Base-by-base conservation (phyloP, 768 basidiomycete genomes). In the Amanita pallidorosea region DNA sequence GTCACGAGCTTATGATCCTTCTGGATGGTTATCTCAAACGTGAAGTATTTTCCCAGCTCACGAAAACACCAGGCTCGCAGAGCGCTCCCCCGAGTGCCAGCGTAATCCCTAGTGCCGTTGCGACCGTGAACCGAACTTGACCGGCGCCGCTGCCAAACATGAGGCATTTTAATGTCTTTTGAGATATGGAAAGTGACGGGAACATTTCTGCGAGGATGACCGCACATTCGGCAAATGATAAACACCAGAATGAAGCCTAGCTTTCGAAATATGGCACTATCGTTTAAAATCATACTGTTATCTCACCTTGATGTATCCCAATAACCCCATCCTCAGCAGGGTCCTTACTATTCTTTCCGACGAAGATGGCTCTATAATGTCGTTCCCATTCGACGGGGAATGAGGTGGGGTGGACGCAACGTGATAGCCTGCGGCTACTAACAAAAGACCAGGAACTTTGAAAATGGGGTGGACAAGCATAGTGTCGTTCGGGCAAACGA, bases 31-130 rank as follows among this genome's bases (percentile, higher is more conserved):
- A 71, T 56, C 40, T 72, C 63, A 51, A 71, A 72, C 22, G 71
- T 74, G 61, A 72, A 73, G 17, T 65, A 55, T 15, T 51, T 33
- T 20, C 68, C 71, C 17, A 75, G 60, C 20, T 57, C 57, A 20
- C 54, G 64, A 56, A 67, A 73, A 53, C 67, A 74, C 52, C 55
- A 55, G 4, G 65, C 43, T 20, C 75, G 69, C 2, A 74, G 56
- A 1, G 59, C 29, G 2, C 61, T 47, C 5, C 70, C 72, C 55
- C 36, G 7, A 62, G 17, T 2, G 62, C 55, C 12, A 66, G 12
- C 34, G 59, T n/a, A 2, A 41, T 31, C 2, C 41, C 49, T 9
- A n/a, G 20, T 3, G 22, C 18, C 9, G 41, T 20, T 35, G 27
- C 9, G 8, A n/a, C n/a, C 0, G 49, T 51, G 5, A 49, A 37